Base-by-base conservation (phyloP, 306 rosid genomes). In the Quercus agrifolia region DNA sequence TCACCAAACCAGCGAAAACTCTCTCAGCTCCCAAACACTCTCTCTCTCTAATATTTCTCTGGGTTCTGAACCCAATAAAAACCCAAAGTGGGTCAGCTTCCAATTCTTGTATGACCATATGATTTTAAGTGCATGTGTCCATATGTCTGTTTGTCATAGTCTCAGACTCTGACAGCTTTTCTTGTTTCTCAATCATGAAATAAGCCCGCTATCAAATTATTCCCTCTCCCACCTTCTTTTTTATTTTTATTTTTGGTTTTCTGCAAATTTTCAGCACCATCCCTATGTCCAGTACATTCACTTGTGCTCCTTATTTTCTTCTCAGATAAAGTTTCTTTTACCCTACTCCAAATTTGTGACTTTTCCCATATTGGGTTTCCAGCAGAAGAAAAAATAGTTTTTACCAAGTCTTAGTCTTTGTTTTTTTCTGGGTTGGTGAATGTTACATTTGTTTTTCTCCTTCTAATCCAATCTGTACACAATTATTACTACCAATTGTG, bases 91-190 rank as follows among this genome's bases (percentile, higher is more conserved):
- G 88, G 88, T 78, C 86, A 72, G 81, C 51, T 79, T 52, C 68
- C 73, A 41, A 66, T 30, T 77, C 76, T 67, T 78, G 77, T 55
- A 75, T 70, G 6, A 66, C 28, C 14, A 44, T 35, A 5, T 55
- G 68, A 57, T 79, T 84, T 83, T 56, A 75, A 59, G 80, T 74
- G 89, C 89, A 87, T 88, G 89, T 84, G 88, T 87, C 87, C 78
- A 55, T 75, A 9, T 77, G 81, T 85, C 81, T 82, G 85, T 83
- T 74, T 76, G 81, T 67, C 51, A 7, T 21, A 9, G 27, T 35
- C 52, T 86, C 90, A 82, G 92, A 83, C 89, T 64, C 87, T 85
- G 97, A 92, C 94, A 92, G 88, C 90, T 86, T 84, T 74, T 75
- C 31, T 3, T 13, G 61, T 62, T 72, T 69, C 31, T 82, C 81